A percentile compares a stretch with the other conserved stretches of the same genome.
Conservation (phyloP, 768 basidiomycete genomes). For the Clitopilus passeckerianus region DNA sequence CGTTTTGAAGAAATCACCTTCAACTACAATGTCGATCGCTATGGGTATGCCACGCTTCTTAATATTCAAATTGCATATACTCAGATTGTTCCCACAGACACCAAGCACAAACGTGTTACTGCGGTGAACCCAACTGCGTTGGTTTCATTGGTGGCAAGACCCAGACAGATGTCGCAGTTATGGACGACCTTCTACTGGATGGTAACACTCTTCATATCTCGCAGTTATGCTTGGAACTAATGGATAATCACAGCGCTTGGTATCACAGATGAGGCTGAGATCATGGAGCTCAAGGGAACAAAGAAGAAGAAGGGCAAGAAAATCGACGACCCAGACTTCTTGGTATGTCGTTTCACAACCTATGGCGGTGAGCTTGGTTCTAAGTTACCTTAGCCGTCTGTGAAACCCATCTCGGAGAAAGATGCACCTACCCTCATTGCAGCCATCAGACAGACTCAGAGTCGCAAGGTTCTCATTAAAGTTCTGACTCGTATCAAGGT, state of each 20-base stretch:
- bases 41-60: constrained; percentile 61
- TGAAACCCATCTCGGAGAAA: constrained; percentile 69
- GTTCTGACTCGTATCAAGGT: constrained; percentile 85
- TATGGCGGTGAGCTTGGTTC: constrained; percentile 1
- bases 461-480: constrained; percentile 76
- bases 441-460: constrained; percentile 84
- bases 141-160: constrained; percentile 98
- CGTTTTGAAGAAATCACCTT: constrained; percentile 91
- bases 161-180: constrained; percentile 90
- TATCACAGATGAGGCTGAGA: constrained; percentile 87
- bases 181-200: constrained; percentile 94
- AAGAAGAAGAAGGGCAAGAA: constrained; percentile 92
- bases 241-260: constrained; percentile 70
- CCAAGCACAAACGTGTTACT: constrained; percentile 91
- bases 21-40: constrained; percentile 99
- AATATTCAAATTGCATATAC: background rate
- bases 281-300: constrained; percentile 82
- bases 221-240: constrained; percentile 1
- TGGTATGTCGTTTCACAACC: constrained; percentile 41
- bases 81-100: constrained; percentile 47
- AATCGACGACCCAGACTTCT: constrained; percentile 86
- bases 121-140: constrained; percentile 92
- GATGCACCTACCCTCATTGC: constrained; percentile 92
- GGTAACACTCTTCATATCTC: constrained; percentile 38
- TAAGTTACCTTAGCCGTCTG: constrained; percentile 49